These are phyloP conservation scores for Paecilomyces variotii DNA, from an alignment of 2,329 filamentous ascomycete species.

Conservation along the genomic window DNA sequence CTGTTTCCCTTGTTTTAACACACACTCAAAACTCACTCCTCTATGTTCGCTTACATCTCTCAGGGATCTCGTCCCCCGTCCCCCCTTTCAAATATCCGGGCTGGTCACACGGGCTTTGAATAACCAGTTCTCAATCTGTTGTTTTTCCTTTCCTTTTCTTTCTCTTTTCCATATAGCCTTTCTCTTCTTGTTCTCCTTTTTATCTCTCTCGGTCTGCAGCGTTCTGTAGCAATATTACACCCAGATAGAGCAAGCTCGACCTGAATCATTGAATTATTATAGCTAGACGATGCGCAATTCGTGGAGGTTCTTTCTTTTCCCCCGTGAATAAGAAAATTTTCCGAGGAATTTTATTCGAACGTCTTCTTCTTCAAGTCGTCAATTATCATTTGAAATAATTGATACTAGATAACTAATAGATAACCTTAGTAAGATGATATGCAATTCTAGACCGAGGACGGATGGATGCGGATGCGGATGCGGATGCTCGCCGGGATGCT, in stretches of 20 bases:
- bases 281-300: background rate
- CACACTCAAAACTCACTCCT: background rate
- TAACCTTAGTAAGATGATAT: too few species aligned
- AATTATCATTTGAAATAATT: too few species aligned
- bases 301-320: background rate
- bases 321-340: background rate
- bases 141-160: too few species aligned
- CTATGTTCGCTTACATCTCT: background rate
- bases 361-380: too few species aligned
- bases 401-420: too few species aligned
- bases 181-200: background rate
- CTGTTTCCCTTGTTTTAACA: background rate
- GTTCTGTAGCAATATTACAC: background rate
- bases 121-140: background rate
- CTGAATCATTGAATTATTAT: background rate
- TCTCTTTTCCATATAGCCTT: background rate
- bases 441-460: too few species aligned
- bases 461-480: too few species aligned
- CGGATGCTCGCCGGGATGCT: too few species aligned
- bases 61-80: background rate
- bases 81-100: background rate
- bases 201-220: background rate
- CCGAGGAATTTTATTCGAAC: too few species aligned
- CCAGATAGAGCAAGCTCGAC: background rate
- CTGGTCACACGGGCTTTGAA: background rate